A percentile compares a stretch with the other conserved stretches of the same genome.
phyloP scores from a whole-genome alignment of 2,329 filamentous ascomycete genomes.

The Mariannaea elegans region DNA sequence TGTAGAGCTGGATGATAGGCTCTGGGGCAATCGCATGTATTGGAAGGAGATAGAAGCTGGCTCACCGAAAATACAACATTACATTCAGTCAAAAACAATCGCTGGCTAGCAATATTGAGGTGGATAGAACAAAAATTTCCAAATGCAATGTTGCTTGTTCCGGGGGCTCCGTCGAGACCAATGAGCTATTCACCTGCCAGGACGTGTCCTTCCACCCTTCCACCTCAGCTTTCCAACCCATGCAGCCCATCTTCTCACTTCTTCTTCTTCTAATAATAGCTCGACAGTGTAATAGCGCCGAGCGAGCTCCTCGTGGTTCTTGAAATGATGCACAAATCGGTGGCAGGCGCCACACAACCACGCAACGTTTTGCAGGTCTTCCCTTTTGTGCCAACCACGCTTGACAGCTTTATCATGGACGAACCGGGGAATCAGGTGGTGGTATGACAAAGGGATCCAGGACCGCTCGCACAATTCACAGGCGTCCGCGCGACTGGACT shows the following conservation, averaged over 20 bases:
- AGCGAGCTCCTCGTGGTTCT: constrained; percentile 80
- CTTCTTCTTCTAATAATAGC: constrained; percentile 72
- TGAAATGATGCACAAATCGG: constrained; percentile 80
- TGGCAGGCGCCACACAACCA: constrained; percentile 90
- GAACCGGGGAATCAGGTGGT: constrained; percentile 83
- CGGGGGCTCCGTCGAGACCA: too few relatives aligned
- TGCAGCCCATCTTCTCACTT: constrained; percentile 73
- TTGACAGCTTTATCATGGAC: constrained; percentile 81
- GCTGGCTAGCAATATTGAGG: too few relatives aligned
- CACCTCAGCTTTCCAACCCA: constrained; percentile 81
- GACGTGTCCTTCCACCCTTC: constrained; percentile 59
- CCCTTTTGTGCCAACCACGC: constrained; percentile 80
- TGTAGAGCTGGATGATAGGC: too few relatives aligned
- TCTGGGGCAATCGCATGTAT: too few relatives aligned
- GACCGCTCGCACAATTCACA: constrained; percentile 82
- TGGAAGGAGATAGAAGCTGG: too few relatives aligned
- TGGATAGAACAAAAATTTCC: too few relatives aligned
- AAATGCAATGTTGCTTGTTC: too few relatives aligned
- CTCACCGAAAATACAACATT: too few relatives aligned
- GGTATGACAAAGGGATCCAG: constrained; percentile 82
- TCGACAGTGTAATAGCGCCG: constrained; percentile 78
- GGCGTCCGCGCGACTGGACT: constrained; percentile 60
- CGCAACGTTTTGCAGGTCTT: constrained; percentile 80
- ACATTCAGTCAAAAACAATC: too few relatives aligned
- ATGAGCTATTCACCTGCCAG: constrained; percentile 19